Percentiles rank a stretch among this genome's conserved stretches.
These are phyloP conservation scores for Tagetes patula DNA, from an alignment of 129 eudicot species.

Conservation along the genomic window DNA sequence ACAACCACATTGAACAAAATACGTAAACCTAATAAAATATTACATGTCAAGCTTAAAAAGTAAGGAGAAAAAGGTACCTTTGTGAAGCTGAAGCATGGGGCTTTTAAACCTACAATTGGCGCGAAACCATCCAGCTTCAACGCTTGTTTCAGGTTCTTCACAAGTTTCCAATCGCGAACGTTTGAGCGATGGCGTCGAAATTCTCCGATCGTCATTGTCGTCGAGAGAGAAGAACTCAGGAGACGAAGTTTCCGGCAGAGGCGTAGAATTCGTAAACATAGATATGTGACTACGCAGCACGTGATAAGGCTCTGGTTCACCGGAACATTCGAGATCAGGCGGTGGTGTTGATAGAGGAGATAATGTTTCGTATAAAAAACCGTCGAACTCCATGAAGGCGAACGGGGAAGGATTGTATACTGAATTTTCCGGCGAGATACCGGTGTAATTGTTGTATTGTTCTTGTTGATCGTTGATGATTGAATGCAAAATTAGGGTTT, in stretches of 20 bases:
- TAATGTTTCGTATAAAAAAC: conserved; percentile 63
- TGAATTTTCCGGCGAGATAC: conserved; percentile 15
- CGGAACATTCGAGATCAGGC: conserved; percentile 28
- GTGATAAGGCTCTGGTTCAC: conserved; percentile 44
- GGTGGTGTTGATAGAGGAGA: conserved; percentile 52
- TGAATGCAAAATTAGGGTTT: conserved; percentile 6
- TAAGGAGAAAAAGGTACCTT: conserved; percentile 45
- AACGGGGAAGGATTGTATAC: background rate
- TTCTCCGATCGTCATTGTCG: conserved; percentile 25
- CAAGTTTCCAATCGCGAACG: conserved; percentile 32
- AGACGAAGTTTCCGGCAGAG: conserved; percentile 44
- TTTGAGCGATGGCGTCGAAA: conserved; percentile 23
- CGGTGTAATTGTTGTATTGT: background rate
- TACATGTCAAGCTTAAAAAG: background rate
- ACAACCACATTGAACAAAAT: conserved; percentile 6
- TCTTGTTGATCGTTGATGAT: conserved; percentile 6
- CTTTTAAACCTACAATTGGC: conserved; percentile 67
- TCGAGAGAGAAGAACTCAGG: conserved; percentile 78
- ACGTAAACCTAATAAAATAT: background rate
- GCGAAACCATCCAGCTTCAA: conserved; percentile 80
- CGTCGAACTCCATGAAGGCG: conserved; percentile 41
- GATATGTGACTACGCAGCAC: conserved; percentile 71
- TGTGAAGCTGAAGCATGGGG: conserved; percentile 94
- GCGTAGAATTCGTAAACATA: conserved; percentile 24
- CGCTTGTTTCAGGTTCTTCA: conserved; percentile 37